These are phyloP conservation scores for Rhizophagus sp. DNA, from an alignment of 192 early-diverging fungal genomes.

Conservation along the genomic window DNA sequence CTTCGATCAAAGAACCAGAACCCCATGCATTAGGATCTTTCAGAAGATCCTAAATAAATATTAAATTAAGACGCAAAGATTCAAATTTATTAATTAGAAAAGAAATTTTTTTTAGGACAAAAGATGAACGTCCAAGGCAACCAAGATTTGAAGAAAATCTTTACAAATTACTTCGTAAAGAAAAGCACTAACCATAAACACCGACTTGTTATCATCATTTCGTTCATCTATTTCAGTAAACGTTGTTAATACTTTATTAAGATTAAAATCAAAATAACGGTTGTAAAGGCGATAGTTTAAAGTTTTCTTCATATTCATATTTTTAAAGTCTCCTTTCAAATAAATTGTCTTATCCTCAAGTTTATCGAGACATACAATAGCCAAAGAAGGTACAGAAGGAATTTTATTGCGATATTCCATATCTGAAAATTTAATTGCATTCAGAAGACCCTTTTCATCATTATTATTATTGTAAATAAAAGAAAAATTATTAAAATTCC, in stretches of 20 bases:
- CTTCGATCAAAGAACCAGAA: neutral
- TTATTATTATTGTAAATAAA: too few relatives aligned
- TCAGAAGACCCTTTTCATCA: constrained; percentile 16
- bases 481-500: too few relatives aligned
- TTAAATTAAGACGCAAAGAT: too few relatives aligned
- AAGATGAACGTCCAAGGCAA: too few relatives aligned
- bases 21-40: constrained; percentile 47
- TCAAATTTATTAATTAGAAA: too few relatives aligned
- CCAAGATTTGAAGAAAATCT: too few relatives aligned
- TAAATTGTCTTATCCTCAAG: neutral
- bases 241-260: constrained; percentile 25
- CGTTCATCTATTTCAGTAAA: constrained; percentile 27
- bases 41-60: constrained; percentile 34
- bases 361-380: neutral
- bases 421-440: constrained; percentile 32
- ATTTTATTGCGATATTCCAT: constrained; percentile 1
- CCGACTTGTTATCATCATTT: neutral
- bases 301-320: neutral
- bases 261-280: constrained; percentile 31
- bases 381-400: neutral
- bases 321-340: constrained; percentile 24
- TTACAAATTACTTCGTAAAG: neutral
- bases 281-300: constrained; percentile 25
- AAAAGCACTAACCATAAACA: constrained; percentile 14
- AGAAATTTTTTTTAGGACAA: too few relatives aligned